A percentile compares a stretch with the other conserved stretches of the same genome.
phyloP scores from a whole-genome alignment of 352 stramenopile genomes.

The Peronospora destructor region DNA sequence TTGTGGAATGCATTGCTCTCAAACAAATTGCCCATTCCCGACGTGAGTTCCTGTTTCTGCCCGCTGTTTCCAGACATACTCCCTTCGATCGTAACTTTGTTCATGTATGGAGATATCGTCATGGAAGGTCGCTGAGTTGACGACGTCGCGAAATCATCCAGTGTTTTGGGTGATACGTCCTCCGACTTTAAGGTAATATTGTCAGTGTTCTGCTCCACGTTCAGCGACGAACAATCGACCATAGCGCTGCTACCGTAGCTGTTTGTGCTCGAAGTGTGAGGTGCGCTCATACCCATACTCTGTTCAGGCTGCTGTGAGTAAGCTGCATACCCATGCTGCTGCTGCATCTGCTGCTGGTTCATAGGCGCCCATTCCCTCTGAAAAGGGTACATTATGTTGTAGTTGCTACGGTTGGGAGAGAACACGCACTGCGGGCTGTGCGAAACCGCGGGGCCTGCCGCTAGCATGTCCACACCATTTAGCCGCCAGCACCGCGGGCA shows the following conservation, averaged over 20 bases:
- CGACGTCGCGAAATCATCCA: constrained; percentile 27
- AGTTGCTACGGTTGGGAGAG: constrained; percentile 12
- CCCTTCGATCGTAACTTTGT: constrained; percentile 44
- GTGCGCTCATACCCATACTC: constrained; percentile 20
- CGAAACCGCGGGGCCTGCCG: constrained; percentile 40
- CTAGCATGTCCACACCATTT: constrained; percentile 68
- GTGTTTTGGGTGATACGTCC: constrained; percentile 33
- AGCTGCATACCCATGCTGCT: constrained; percentile 36
- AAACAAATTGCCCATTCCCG: constrained; percentile 48
- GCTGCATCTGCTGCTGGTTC: constrained; percentile 36
- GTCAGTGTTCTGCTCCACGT: constrained; percentile 33
- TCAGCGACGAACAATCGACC: constrained; percentile 20
- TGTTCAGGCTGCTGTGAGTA: constrained; percentile 32
- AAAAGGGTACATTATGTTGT: constrained; percentile 39
- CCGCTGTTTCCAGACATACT: constrained; percentile 1
- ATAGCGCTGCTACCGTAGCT: constrained; percentile 20
- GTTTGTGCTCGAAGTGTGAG: constrained; percentile 18
- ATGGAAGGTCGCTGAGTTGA: constrained; percentile 41
- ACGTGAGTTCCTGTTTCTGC: constrained; percentile 22
- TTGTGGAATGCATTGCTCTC: constrained; percentile 65
- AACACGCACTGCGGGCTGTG: constrained; percentile 59
- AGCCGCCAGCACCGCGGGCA: constrained; percentile 59
- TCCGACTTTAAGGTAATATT: constrained; percentile 34
- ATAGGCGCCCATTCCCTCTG: constrained; percentile 40
- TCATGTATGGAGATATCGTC: constrained; percentile 71